Percentiles rank a stretch among this genome's conserved stretches.
These are phyloP conservation scores for Coccomyxa subellipsoidea DNA, from an alignment of 163 green algal genomes.

Conservation along the genomic window DNA sequence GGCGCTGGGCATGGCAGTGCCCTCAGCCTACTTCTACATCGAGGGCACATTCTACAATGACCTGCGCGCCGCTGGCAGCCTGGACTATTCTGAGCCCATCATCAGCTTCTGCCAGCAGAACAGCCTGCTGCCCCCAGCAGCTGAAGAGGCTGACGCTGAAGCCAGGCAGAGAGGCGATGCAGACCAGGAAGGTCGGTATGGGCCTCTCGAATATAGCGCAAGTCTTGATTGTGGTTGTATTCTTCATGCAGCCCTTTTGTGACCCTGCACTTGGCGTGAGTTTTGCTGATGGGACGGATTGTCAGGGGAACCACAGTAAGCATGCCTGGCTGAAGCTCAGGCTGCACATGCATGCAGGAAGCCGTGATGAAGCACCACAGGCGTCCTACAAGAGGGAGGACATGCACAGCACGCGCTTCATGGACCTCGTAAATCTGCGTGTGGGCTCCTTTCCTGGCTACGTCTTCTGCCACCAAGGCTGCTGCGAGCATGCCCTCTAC, in stretches of 20 bases:
- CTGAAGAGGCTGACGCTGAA: background rate
- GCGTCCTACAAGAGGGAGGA: background rate
- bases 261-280: background rate
- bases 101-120: slow-evolving; percentile 24
- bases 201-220: too few species aligned
- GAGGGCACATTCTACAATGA: slow-evolving; percentile 53
- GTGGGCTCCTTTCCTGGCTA: slow-evolving; percentile 31
- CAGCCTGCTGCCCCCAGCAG: slow-evolving; percentile 17
- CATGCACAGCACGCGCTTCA: background rate
- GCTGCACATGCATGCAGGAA: background rate
- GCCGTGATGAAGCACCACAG: background rate
- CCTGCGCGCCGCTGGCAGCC: slow-evolving; percentile 13
- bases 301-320: too few species aligned
- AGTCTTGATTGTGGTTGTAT: too few species aligned
- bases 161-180: background rate
- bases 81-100: slow-evolving; percentile 36
- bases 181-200: background rate
- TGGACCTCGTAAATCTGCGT: slow-evolving; percentile 32
- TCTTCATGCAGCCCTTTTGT: slow-evolving; percentile 16
- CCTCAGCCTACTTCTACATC: slow-evolving; percentile 15
- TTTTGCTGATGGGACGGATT: too few species aligned
- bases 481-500: slow-evolving; percentile 45
- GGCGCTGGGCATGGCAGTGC: background rate
- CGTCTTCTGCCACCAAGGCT: slow-evolving; percentile 51
- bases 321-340: background rate